A percentile compares a stretch with the other conserved stretches of the same genome.
Evolutionary conservation across 257 asterid genomes (phyloP).

Genomic region (Apocynum venetum): DNA sequence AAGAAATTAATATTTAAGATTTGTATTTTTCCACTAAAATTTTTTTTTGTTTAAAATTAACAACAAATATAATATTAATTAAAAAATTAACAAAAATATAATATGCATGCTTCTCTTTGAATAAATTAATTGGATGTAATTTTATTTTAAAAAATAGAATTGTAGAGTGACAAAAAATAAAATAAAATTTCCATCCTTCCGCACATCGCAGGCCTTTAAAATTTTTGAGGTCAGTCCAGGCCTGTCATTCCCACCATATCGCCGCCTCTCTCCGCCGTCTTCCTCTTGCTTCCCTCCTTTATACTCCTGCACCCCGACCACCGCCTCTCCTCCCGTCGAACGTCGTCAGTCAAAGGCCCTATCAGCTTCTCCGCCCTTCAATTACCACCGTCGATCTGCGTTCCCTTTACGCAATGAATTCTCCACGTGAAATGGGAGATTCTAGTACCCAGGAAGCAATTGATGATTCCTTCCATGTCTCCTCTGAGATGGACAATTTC

Average conservation of each 20-base stretch:
- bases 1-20: too few relatives aligned
- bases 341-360: not conserved
- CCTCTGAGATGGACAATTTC: conserved; percentile 43
- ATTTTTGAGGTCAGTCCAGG: not conserved
- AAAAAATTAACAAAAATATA: too few relatives aligned
- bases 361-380: not conserved
- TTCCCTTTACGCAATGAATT: not conserved
- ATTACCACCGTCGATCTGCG: not conserved
- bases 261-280: not conserved
- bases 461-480: not conserved
- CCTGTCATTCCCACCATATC: not conserved
- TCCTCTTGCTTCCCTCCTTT: not conserved
- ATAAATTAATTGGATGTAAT: too few relatives aligned
- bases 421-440: not conserved
- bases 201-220: not conserved
- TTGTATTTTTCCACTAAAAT: too few relatives aligned
- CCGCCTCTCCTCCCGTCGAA: not conserved
- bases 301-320: not conserved
- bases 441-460: not conserved
- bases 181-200: too few relatives aligned
- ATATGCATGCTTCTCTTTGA: too few relatives aligned
- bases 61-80: too few relatives aligned
- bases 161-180: too few relatives aligned
- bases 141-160: too few relatives aligned
- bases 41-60: too few relatives aligned